Evolutionary conservation across 2,329 filamentous ascomycete genomes (phyloP), one percentile per base, ranked within the genome.

Genomic region (Diaporthe sp.): DNA sequence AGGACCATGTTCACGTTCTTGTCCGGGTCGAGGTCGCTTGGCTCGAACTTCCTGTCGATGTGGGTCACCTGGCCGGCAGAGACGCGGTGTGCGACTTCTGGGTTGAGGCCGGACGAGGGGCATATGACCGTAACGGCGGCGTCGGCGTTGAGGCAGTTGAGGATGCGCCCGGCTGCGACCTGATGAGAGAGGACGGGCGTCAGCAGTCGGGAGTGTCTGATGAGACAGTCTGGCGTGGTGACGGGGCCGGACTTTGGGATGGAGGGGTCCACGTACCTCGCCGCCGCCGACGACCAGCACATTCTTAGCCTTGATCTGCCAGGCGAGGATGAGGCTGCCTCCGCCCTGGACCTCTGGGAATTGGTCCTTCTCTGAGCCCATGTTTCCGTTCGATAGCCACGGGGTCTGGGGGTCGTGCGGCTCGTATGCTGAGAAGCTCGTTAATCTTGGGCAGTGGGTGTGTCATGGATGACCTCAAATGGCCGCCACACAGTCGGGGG

Each of bases 221-320:
- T 49, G n/a, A 72, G 61, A 7, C 34, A 49, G 28, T 5, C 6
- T 8, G 57, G 42, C 28, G 72, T 37, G 37, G 22, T 75, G 28
- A 46, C 28, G 39, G 34, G 39, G 59, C 10, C 51, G 5, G 62
- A 61, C 72, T 39, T 73, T 62, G 67, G 10, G 28, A 55, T 74
- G 51, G 51, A 28, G 25, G 22, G 68, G 74, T 73, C 65, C 72
- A 77, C 22, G 83, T 87, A 98, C 96, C 89, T 98, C 96, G 84
- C 97, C 97, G 80, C 97, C 97, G 78, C 97, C 97, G 10, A 99
- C 92, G 6, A 99, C 94, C n/a, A 99, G 87, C 22, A 98, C 93
- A 78, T 92, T 92, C 85, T 97, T 98, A 84, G 93, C 93, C 82
- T 92, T 94, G 81, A 98, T 93, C 86, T 98, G 97, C 96, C 96